Conservation (phyloP, 2,329 filamentous ascomycete genomes). For the Sclerotinia borealis region DNA sequence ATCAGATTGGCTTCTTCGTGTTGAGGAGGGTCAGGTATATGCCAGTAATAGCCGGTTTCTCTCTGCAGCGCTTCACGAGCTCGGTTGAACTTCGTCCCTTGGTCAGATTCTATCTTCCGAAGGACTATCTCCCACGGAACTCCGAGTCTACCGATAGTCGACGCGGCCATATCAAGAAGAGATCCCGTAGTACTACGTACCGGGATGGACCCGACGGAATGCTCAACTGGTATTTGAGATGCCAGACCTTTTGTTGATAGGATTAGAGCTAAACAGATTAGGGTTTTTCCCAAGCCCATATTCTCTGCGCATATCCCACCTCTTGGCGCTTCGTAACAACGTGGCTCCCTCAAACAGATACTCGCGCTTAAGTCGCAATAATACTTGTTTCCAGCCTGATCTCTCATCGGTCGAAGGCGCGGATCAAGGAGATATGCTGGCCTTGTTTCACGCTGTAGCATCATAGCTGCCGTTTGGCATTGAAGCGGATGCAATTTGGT, state of each 20-base stretch:
- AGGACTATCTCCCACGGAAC: constrained; percentile 67
- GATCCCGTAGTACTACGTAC: constrained; percentile 48
- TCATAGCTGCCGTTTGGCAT: constrained; percentile 68
- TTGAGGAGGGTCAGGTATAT: constrained; percentile 42
- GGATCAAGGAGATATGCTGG: constrained; percentile 65
- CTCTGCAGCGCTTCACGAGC: constrained; percentile 43
- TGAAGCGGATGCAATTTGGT: constrained; percentile 74
- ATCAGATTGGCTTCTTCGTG: constrained; percentile 35
- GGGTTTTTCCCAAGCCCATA: constrained; percentile 79
- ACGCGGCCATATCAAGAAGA: constrained; percentile 70
- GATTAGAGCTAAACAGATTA: constrained; percentile 75
- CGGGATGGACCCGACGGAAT: constrained; percentile 39
- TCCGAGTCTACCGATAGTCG: constrained; percentile 57
- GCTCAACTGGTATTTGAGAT: constrained; percentile 58
- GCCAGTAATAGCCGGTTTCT: constrained; percentile 55
- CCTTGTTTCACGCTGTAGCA: constrained; percentile 74
- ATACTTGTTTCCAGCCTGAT: constrained; percentile 57
- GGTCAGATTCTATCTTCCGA: constrained; percentile 33
- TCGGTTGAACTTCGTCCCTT: background rate
- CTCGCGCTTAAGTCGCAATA: constrained; percentile 65
- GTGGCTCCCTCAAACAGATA: constrained; percentile 57
- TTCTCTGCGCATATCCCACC: constrained; percentile 78
- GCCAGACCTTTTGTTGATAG: constrained; percentile 67
- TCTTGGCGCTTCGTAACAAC: constrained; percentile 64
- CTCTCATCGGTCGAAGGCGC: constrained; percentile 53